Evolutionary conservation across 164 flowering plant genomes (phyloP), one percentile per base, ranked within the genome.

Genomic region (Umbellularia californica): DNA sequence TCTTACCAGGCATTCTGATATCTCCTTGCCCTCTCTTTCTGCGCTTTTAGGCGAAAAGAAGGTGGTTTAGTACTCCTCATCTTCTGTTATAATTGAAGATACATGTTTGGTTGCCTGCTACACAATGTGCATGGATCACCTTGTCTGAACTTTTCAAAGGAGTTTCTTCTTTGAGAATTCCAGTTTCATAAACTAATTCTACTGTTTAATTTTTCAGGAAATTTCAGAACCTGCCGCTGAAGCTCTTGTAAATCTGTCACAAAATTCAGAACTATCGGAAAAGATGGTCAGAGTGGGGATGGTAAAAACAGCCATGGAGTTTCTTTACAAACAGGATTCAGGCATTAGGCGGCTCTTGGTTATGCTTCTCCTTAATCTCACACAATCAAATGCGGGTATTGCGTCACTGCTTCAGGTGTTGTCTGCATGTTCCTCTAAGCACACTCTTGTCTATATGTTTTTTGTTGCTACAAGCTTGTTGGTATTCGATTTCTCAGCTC

Each of bases 341-440:
- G 79, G 79, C 58, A 87, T 90, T 77, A 82, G 75, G 0, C 70
- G 80, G 19, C 83, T 93, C 80, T 82, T 93, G 70, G 87, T 92
- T 72, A 93, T 95, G 99, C 89, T 95, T 65, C 85, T 95, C 50
- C 90, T 92, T 67, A 95, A 93, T 83, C 89, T 93, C 63, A 92
- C 97, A 65, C 97, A 91, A 69, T 76, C 85, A 82, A 94, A 92
- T 83, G 88, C 82, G 60, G 97, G 98, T 70, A 81, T 88, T 81
- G 77, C 88, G 47, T 86, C 97, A 73, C 82, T 95, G 81, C 94
- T 95, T 78, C 98, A 93, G 99, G 99, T 95, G 72, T 78, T 58
- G 72, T 27, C 60, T 70, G 33, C 50, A 15, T 68, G 12, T 17
- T 72, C 50, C 66, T 65, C 58, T 50, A 12, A 0, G 27, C 19